These are phyloP conservation scores for Pythium myriotylum DNA, from an alignment of 352 stramenopile species.

Conservation along the genomic window DNA sequence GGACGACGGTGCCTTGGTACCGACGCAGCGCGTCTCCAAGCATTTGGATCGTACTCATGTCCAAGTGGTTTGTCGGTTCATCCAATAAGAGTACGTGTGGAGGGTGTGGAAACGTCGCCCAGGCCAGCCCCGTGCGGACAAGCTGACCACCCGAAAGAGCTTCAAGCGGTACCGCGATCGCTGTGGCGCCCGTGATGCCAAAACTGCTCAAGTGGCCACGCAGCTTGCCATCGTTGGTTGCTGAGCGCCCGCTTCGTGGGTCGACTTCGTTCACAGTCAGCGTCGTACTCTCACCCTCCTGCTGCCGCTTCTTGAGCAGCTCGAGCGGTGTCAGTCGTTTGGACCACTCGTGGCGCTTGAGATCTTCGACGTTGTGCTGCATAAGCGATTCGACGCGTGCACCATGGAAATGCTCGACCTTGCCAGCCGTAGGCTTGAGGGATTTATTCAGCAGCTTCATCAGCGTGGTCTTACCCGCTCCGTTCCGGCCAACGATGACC, in stretches of 20 bases:
- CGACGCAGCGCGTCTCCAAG: constrained; percentile 57
- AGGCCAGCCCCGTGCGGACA: constrained; percentile 52
- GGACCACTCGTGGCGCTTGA: constrained; percentile 58
- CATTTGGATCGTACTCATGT: constrained; percentile 90
- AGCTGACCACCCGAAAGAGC: constrained; percentile 53
- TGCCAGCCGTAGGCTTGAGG: constrained; percentile 50
- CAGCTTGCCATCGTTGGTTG: constrained; percentile 36
- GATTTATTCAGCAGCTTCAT: constrained; percentile 91
- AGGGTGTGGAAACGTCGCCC: constrained; percentile 77
- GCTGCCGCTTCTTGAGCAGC: constrained; percentile 39
- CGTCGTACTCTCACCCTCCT: constrained; percentile 30
- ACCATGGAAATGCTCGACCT: constrained; percentile 51
- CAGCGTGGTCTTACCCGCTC: constrained; percentile 90
- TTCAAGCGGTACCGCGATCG: constrained; percentile 36
- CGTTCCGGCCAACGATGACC: constrained; percentile 94
- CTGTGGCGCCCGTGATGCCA: constrained; percentile 43
- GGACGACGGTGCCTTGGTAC: constrained; percentile 55
- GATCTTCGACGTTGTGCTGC: constrained; percentile 67
- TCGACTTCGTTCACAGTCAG: constrained; percentile 3
- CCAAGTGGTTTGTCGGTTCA: constrained; percentile 92
- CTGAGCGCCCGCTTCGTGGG: neutral
- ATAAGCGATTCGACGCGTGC: constrained; percentile 55
- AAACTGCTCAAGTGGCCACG: constrained; percentile 53
- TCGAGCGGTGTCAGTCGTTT: constrained; percentile 42
- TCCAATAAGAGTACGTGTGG: constrained; percentile 92